Evolutionary conservation across 1,139 yeast species (phyloP).

Genomic region (Geotrichum klebahnii): DNA sequence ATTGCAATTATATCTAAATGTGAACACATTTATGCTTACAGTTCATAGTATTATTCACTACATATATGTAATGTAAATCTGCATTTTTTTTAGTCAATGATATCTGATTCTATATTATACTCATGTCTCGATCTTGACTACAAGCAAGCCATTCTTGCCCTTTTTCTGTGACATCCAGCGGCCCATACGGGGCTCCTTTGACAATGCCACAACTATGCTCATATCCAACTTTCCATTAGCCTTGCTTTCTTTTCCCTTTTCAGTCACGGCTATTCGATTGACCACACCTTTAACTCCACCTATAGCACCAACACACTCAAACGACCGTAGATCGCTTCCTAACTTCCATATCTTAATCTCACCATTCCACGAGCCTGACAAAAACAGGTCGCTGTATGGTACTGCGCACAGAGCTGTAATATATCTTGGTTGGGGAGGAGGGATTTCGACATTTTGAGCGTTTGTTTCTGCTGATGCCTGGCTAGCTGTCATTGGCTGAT

Average conservation of each 20-base stretch:
- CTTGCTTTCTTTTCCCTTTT: slow-evolving; percentile 38
- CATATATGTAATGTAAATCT: too few species aligned
- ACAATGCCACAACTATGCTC: slow-evolving; percentile 60
- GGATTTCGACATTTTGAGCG: slow-evolving; percentile 47
- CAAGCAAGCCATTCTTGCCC: slow-evolving; percentile 31
- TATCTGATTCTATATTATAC: too few species aligned
- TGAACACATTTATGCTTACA: too few species aligned
- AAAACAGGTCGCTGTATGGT: slow-evolving; percentile 83
- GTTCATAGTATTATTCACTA: too few species aligned
- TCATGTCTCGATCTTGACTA: slow-evolving; percentile 11
- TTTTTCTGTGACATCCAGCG: slow-evolving; percentile 54
- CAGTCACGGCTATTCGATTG: slow-evolving; percentile 63
- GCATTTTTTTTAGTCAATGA: too few species aligned
- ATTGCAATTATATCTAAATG: too few species aligned
- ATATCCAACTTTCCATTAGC: slow-evolving; percentile 48
- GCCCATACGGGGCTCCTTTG: slow-evolving; percentile 84
- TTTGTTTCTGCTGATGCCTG: slow-evolving; percentile 68
- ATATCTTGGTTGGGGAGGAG: slow-evolving; percentile 74
- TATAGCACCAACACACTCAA: slow-evolving; percentile 53
- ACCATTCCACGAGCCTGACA: slow-evolving; percentile 89
- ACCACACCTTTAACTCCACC: slow-evolving; percentile 67
- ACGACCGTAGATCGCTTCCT: slow-evolving; percentile 58
- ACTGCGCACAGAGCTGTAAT: slow-evolving; percentile 77
- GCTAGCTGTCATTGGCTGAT: slow-evolving; percentile 47
- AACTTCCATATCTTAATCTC: slow-evolving; percentile 71